A percentile compares a stretch with the other conserved stretches of the same genome.
These are phyloP conservation scores for Fusarium buharicum DNA, from an alignment of 2,329 filamentous ascomycete species.

Conservation along the genomic window DNA sequence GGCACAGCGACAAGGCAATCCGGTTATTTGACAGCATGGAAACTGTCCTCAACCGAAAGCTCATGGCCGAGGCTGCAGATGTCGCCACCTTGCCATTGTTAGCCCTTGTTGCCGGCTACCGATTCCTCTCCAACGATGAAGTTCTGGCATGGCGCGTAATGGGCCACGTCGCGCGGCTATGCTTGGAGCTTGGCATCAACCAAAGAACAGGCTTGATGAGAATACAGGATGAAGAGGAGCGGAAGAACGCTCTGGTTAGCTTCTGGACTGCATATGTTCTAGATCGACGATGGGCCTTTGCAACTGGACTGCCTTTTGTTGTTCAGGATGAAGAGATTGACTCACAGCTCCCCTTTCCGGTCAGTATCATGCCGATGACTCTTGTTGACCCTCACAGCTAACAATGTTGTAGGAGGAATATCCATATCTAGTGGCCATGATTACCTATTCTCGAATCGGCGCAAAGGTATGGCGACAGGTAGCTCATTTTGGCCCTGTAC, in stretches of 20 bases:
- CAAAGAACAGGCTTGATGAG: slow-evolving; percentile 76
- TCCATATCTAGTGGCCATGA: slow-evolving; percentile 85
- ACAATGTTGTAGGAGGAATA: slow-evolving; percentile 55
- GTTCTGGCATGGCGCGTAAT: slow-evolving; percentile 87
- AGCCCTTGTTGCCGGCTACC: slow-evolving; percentile 69
- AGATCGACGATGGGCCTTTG: slow-evolving; percentile 88
- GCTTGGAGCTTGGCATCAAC: slow-evolving; percentile 85
- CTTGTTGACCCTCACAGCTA: slow-evolving; percentile 29
- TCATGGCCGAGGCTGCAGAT: slow-evolving; percentile 64
- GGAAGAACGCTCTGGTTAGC: slow-evolving; percentile 73
- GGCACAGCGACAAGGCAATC: slow-evolving; percentile 78
- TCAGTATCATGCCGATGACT: slow-evolving; percentile 54
- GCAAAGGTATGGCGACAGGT: slow-evolving; percentile 89
- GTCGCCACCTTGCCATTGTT: slow-evolving; percentile 62
- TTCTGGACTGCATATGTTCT: slow-evolving; percentile 91
- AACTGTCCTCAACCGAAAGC: slow-evolving; percentile 72
- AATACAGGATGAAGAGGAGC: slow-evolving; percentile 75
- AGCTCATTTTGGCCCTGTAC: slow-evolving; percentile 70
- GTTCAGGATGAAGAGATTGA: slow-evolving; percentile 89
- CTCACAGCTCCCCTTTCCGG: slow-evolving; percentile 79
- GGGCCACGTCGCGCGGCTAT: slow-evolving; percentile 82
- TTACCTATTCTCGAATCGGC: slow-evolving; percentile 82
- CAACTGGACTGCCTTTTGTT: slow-evolving; percentile 87
- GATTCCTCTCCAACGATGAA: slow-evolving; percentile 89
- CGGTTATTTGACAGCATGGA: slow-evolving; percentile 82